Base-by-base conservation (phyloP, 495 filamentous ascomycete genomes). In the Hypoxylon fragiforme region DNA sequence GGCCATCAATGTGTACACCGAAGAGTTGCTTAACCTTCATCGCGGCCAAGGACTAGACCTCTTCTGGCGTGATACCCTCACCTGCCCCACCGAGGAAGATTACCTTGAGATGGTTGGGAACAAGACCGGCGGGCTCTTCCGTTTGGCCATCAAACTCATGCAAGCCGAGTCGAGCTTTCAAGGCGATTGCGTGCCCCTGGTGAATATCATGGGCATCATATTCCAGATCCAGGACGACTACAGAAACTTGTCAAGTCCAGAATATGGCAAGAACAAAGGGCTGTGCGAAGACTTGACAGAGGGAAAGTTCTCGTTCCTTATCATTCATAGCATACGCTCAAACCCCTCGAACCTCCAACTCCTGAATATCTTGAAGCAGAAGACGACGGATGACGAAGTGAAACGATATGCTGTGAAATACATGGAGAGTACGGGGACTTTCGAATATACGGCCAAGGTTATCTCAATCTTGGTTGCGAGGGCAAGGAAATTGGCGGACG, bases 91-190 rank as follows among this genome's bases (percentile, higher is more conserved):
- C 37, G 92, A 97, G 72, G 91, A 96, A 54, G 92, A 97, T 66
- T 98, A 98, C 73, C 81, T 98, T 12, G 92, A 97, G 70, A 98
- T 98, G 94, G 95, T 98, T 34, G 85, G 85, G 58, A 97, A 97
- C 73, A 97, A 99, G 72, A 99, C 94, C 2, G 94, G 94, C 19
- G 94, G 94, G 1, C 80, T 99, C 7, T 97, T 99, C 78, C 83
- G 94, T 41, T 78, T 99, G 8, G 94, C 91, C 18, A 84, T 97
- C 54, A 94, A 95, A 70, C 77, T 99, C 21, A 97, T 99, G 94
- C 91, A 96, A 70, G 90, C 90, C 21, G 90, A 95, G 68, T 90
- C 87, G 55, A 70, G 72, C 18, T 77, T 76, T 34, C 66, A 61
- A 30, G 78, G 83, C 44, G 88, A 89, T 71, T 96, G 88, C 63